phyloP scores from a whole-genome alignment of 306 rosid species.

The Abrus pulchellus region DNA sequence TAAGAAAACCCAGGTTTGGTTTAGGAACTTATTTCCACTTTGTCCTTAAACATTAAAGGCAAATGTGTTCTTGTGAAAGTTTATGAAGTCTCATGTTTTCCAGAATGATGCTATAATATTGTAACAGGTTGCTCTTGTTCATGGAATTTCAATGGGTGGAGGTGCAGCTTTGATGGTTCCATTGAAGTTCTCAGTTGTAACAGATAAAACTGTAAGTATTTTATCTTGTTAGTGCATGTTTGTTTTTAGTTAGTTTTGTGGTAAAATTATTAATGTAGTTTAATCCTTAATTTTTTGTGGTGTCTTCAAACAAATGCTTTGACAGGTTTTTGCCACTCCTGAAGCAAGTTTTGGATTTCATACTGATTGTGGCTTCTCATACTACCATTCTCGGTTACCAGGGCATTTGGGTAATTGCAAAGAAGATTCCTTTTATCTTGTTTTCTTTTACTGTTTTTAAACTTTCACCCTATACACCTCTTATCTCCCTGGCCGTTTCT shows the following conservation, averaged over 20 bases:
- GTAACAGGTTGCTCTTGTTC: slow-evolving; percentile 82
- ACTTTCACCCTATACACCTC: not conserved
- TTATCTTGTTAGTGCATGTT: slow-evolving; percentile 26
- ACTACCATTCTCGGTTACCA: slow-evolving; percentile 80
- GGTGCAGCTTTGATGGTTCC: slow-evolving; percentile 95
- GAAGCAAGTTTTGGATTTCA: slow-evolving; percentile 97
- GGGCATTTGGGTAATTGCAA: slow-evolving; percentile 73
- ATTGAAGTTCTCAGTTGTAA: slow-evolving; percentile 86
- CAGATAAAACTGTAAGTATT: slow-evolving; percentile 85
- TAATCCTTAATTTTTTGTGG: slow-evolving; percentile 27
- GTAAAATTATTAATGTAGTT: slow-evolving; percentile 6
- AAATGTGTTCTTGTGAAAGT: not conserved
- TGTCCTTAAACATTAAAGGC: not conserved
- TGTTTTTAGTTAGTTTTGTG: not conserved
- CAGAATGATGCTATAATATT: slow-evolving; percentile 35
- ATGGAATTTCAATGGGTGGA: slow-evolving; percentile 98
- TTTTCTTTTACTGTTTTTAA: slow-evolving; percentile 6
- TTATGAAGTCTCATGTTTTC: slow-evolving; percentile 22
- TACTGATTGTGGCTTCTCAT: slow-evolving; percentile 94
- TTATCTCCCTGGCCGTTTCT: not conserved
- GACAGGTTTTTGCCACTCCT: slow-evolving; percentile 89
- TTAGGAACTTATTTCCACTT: slow-evolving; percentile 21
- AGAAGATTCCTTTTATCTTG: not conserved
- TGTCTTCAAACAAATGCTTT: slow-evolving; percentile 41
- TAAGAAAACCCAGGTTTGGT: slow-evolving; percentile 82